Conservation (phyloP, 1,284 basidiomycete genomes). For the Melampsora abietis-canadensis region DNA sequence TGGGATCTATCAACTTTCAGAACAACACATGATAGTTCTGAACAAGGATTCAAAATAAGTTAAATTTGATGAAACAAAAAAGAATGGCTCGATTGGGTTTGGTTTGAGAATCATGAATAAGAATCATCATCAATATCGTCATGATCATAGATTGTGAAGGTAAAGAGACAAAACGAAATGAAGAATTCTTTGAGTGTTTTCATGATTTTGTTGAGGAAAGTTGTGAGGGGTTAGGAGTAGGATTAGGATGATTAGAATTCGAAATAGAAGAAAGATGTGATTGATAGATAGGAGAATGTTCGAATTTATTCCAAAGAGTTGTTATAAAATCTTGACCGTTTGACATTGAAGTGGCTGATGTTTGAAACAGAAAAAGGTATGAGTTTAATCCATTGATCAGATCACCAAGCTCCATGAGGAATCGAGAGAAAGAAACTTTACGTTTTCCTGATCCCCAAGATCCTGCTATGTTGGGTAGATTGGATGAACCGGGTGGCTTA, state of each 20-base stretch:
- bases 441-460: constrained; percentile 7
- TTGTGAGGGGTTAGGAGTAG: constrained; percentile 5
- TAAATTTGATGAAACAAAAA: too few species aligned
- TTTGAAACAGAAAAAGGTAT: neutral
- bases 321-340: constrained; percentile 28
- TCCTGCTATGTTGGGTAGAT: neutral
- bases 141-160: neutral
- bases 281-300: neutral
- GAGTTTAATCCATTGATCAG: neutral
- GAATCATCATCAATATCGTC: too few species aligned
- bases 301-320: constrained; percentile 16
- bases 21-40: too few species aligned
- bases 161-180: too few species aligned
- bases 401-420: neutral
- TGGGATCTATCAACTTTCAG: too few species aligned
- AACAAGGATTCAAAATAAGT: too few species aligned
- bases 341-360: constrained; percentile 20
- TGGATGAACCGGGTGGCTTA: neutral
- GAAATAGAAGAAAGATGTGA: neutral
- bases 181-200: too few species aligned
- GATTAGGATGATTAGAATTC: neutral
- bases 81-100: too few species aligned
- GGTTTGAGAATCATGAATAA: too few species aligned
- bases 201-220: neutral
- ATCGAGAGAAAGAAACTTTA: neutral